Base-by-base conservation (phyloP, 495 filamentous ascomycete species). In the Terfezia boudieri region DNA sequence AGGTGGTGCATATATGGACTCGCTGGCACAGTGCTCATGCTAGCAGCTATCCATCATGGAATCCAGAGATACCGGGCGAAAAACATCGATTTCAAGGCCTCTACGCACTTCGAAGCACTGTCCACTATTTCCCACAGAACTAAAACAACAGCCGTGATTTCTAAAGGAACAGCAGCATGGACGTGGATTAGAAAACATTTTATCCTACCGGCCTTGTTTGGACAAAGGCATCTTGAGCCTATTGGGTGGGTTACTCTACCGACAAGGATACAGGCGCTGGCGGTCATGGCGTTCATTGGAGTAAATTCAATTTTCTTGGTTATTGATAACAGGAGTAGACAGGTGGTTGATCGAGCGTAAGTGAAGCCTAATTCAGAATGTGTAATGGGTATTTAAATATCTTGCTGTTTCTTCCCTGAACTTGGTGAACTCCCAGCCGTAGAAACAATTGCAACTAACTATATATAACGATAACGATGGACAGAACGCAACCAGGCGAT, bases 231-330 rank as follows among this genome's bases (percentile, higher is more conserved):
- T 46, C 49, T 58, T 1, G 51, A 59, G 12, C 59, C 62, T 43
- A 55, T 65, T 11, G 62, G 62, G 5, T 64, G 61, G 53, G 59
- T 62, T 53, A 65, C 57, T 4, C 57, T 64, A 12, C 62, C 62
- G 17, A 65, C 62, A 8, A 43, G 62, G 12, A 54, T 65, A 23
- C 59, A 65, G 53, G 56, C 57, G 1, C 22, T 65, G 2, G 37
- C 64, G 11, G 57, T 65, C 2, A 53, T 51, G 1, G 49, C 50
- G n/a, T 65, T 65, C 41, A 55, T 63, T 55, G 51, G 64, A 2
- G 49, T 65, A 11, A 64, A 64, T 38, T 52, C 64, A 10, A 32
- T 61, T 26, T 64, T 65, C 37, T 46, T 65, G 9, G 53, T 58
- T 1, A 48, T 56, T 6, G 49, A 38, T 10, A 32, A 51, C 23